Base-by-base conservation (phyloP, 1,284 basidiomycete genomes). In the Malassezia dermatis region DNA sequence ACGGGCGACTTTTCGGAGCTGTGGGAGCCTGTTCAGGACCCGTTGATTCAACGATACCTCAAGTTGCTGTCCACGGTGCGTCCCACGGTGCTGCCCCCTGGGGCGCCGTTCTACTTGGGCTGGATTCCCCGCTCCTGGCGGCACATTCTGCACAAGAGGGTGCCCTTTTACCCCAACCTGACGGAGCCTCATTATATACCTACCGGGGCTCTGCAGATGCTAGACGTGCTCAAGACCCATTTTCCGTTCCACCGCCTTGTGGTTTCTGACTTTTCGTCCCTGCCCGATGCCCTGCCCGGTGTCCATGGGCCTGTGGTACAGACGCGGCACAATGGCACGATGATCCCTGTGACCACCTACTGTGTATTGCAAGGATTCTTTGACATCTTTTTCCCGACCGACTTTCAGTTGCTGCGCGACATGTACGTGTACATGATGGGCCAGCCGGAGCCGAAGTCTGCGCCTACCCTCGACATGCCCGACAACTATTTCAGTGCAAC, bases 371-470 rank as follows among this genome's bases (percentile, higher is more conserved):
- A 88, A 71, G 94, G 94, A 11, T 93, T 84, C 77, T 99, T 99
- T 75, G 94, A 99, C 77, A 98, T 98, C 62, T 90, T 99, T 79
- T 99, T 98, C 79, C 94, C 94, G 1, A 98, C 93, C 7, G 79
- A 91, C 71, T 99, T 98, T 65, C 81, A 83, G 48, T 81, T 81
- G 19, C 79, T 98, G 24, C 35, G 48, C 1, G 51, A 60, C 11
- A 44, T 69, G 4, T 75, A 76, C 46, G 26, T 37, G 11, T 28
- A 47, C 13, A 48, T 63, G 3, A 65, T 65, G 58, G 79, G 32
- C 27, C 13, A 43, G 23, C 37, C 43, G n/a, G 31, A 28, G 8
- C 39, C 21, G 8, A 15, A 21, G 7, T 17, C 41, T 13, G 6
- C 17, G 21, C 19, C 32, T 15, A 26, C 19, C 28, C 4, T 26